A percentile compares a stretch with the other conserved stretches of the same genome.
Evolutionary conservation across 2,329 filamentous ascomycete species (phyloP).

Genomic region (Penicillium frequentans): DNA sequence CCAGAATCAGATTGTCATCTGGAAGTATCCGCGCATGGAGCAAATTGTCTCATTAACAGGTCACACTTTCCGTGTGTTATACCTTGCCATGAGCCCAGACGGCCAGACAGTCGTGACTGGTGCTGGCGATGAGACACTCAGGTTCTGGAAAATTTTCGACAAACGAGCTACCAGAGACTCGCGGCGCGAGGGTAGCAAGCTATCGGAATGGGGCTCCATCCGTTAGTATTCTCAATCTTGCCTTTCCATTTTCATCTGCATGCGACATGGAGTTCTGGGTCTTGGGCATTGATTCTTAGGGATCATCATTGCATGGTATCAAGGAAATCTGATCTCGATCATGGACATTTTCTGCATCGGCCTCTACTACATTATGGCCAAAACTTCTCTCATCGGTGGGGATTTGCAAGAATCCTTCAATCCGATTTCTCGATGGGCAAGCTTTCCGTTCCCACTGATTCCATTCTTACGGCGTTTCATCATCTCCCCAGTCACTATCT

Average conservation of each 20-base stretch:
- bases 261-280: slow-evolving; percentile 36
- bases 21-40: slow-evolving; percentile 98
- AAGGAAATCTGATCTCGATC: slow-evolving; percentile 11
- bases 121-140: slow-evolving; percentile 89
- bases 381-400: not conserved
- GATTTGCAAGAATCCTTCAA: not conserved
- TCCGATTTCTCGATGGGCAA: not conserved
- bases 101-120: slow-evolving; percentile 92
- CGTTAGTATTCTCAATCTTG: slow-evolving; percentile 41
- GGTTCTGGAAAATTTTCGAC: slow-evolving; percentile 97
- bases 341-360: slow-evolving; percentile 25
- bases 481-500: slow-evolving; percentile 1
- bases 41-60: slow-evolving; percentile 94
- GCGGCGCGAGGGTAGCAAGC: slow-evolving; percentile 64
- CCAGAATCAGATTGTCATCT: slow-evolving; percentile 98
- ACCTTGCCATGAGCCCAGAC: slow-evolving; percentile 95
- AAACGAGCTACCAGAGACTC: slow-evolving; percentile 69
- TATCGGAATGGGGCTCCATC: slow-evolving; percentile 82
- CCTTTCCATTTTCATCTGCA: slow-evolving; percentile 27
- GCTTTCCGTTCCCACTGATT: not conserved
- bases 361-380: slow-evolving; percentile 31
- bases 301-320: slow-evolving; percentile 26
- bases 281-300: slow-evolving; percentile 16
- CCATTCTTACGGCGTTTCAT: not conserved
- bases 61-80: slow-evolving; percentile 94